phyloP scores from a whole-genome alignment of 2,329 filamentous ascomycete species.

The Aureobasidium sp. region DNA sequence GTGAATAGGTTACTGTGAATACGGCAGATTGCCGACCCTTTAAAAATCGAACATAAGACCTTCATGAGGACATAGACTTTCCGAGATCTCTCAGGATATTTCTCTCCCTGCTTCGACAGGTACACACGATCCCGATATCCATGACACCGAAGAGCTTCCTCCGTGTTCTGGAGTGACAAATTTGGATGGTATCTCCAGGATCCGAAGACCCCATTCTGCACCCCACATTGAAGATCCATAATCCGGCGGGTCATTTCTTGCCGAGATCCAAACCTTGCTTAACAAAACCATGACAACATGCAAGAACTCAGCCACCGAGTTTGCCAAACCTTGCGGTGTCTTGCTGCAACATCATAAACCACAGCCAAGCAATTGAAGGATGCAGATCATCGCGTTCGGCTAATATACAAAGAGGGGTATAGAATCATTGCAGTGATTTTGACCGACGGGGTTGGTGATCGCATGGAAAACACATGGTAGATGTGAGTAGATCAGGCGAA shows the following conservation, averaged over 20 bases:
- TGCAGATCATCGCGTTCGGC: constrained; percentile 1
- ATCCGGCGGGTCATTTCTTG: not conserved
- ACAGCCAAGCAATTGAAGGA: not conserved
- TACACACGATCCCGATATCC: too few relatives aligned
- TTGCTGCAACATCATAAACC: not conserved
- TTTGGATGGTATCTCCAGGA: too few relatives aligned
- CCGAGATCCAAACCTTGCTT: not conserved
- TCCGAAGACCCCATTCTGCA: not conserved
- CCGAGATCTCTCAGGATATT: too few relatives aligned
- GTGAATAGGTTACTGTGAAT: too few relatives aligned
- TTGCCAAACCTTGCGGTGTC: not conserved
- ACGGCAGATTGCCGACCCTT: too few relatives aligned
- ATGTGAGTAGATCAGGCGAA: not conserved
- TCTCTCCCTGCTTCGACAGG: too few relatives aligned
- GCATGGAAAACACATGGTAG: not conserved
- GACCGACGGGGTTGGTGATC: not conserved
- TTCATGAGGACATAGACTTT: too few relatives aligned
- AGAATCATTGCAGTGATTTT: not conserved
- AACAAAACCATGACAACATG: not conserved
- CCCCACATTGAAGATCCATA: not conserved
- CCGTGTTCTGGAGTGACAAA: too few relatives aligned
- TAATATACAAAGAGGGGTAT: constrained; percentile 9
- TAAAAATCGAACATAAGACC: too few relatives aligned
- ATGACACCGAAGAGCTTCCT: too few relatives aligned
- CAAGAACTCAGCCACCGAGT: not conserved